Percentiles rank a stretch among this genome's conserved stretches.
These are phyloP conservation scores for Coemansia sp. DNA, from an alignment of 192 early-diverging fungal species.

Conservation along the genomic window DNA sequence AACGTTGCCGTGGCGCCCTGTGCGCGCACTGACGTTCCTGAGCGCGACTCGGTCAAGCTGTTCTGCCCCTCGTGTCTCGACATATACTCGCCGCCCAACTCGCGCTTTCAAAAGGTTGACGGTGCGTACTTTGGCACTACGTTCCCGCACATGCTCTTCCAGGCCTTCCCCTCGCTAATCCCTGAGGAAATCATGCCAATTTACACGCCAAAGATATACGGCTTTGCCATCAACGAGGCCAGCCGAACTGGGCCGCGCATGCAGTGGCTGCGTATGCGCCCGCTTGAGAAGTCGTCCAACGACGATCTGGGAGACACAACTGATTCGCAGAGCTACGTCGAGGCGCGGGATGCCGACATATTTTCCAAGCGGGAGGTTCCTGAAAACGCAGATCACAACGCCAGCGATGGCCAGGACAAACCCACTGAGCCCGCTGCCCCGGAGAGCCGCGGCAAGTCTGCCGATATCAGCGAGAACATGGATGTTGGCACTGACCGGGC, in stretches of 20 bases:
- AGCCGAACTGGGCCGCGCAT: conserved; percentile 80
- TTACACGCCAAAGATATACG: conserved; percentile 87
- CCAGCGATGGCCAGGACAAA: background rate
- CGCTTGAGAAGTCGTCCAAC: conserved; percentile 15
- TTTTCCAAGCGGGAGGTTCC: background rate
- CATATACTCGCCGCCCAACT: conserved; percentile 72
- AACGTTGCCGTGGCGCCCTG: conserved; percentile 65
- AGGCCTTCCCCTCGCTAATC: conserved; percentile 77
- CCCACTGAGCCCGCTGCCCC: background rate
- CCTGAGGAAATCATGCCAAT: conserved; percentile 59
- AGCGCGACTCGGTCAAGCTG: conserved; percentile 68
- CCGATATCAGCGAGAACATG: conserved; percentile 41
- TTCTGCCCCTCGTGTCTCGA: conserved; percentile 82
- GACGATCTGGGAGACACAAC: conserved; percentile 21
- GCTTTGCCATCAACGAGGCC: conserved; percentile 81
- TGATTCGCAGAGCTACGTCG: conserved; percentile 42
- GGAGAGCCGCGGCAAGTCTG: conserved; percentile 49
- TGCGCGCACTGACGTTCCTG: conserved; percentile 68
- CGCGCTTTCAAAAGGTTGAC: conserved; percentile 67
- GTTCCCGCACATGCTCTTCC: conserved; percentile 89
- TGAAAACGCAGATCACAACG: background rate
- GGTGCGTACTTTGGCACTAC: conserved; percentile 96
- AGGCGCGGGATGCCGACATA: conserved; percentile 22
- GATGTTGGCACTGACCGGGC: conserved; percentile 67
- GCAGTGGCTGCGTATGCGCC: conserved; percentile 81